Base-by-base conservation (phyloP, 352 stramenopile genomes). In the Nothophytophthora sp. region DNA sequence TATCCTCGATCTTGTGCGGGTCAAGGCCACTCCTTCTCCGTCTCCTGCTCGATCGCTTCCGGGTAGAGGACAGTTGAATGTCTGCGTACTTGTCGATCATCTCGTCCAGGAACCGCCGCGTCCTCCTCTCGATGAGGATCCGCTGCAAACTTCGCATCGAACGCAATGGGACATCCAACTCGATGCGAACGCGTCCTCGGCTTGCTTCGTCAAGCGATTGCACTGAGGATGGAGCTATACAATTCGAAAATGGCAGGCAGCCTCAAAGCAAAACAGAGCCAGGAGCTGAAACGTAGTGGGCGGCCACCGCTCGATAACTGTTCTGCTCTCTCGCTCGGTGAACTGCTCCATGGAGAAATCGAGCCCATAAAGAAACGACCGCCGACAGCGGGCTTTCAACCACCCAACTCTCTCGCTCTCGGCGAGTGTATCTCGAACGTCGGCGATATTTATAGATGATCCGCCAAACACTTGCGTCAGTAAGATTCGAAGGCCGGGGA, bases 81-180 rank as follows among this genome's bases (percentile, higher is more conserved):
- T 72, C 48, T 7, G 47, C 45, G 51, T 71, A 71, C 34, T 67
- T 71, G 37, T 50, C 41, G 34, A 71, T 60, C 62, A 71, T 72
- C n/a, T 61, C 49, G 47, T 64, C 57, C 30, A 72, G 35, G 20
- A 67, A 60, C 20, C 47, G 48, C 43, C 48, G 57, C 29, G 57
- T 72, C 52, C 44, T 72, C 52, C 48, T 67, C 43, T 72, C 51
- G 18, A 27, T 60, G 44, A 68, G 51, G 47, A 67, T 49, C 15
- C 63, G 63, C 29, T 60, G 57, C 39, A 72, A 28, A 39, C 42
- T 65, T 28, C 57, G 58, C 63, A 72, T 72, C 13, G 40, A 68
- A 43, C 24, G 28, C 51, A 50, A 34, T 39, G 27, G 36, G 20
- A 65, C 63, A 72, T 72, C 46, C 50, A 65, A 48, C 20, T 36